phyloP scores from a whole-genome alignment of 805 yeast species.

The Yamadazyma takamatsuzukensis region DNA sequence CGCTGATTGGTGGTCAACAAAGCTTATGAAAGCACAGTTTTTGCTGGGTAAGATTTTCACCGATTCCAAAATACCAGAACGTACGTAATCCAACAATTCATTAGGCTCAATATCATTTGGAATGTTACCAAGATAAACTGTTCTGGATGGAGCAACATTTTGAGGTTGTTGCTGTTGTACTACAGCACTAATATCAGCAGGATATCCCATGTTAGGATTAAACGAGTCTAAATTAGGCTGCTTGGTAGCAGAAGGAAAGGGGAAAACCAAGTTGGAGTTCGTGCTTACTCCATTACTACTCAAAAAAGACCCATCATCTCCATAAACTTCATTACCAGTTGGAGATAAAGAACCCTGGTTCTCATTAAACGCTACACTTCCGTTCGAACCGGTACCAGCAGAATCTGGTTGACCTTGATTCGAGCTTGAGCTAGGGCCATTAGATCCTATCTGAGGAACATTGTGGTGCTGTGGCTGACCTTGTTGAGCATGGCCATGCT shows the following conservation, averaged over 20 bases:
- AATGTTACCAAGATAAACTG: slow-evolving; percentile 85
- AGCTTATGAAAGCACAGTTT: slow-evolving; percentile 86
- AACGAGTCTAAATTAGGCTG: slow-evolving; percentile 7
- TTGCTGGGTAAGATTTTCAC: slow-evolving; percentile 76
- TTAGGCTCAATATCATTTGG: slow-evolving; percentile 78
- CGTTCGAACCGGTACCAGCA: slow-evolving; percentile 8
- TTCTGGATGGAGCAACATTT: slow-evolving; percentile 65
- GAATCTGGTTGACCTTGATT: slow-evolving; percentile 3
- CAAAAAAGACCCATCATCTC: slow-evolving; percentile 17
- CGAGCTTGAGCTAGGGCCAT: slow-evolving; percentile 3
- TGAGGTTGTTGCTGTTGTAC: slow-evolving; percentile 2
- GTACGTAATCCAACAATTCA: slow-evolving; percentile 83
- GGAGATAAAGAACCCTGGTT: slow-evolving; percentile 10
- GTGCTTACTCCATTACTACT: slow-evolving; percentile 13
- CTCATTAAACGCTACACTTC: slow-evolving; percentile 10
- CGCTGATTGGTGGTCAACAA: slow-evolving; percentile 85
- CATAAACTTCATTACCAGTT: slow-evolving; percentile 20
- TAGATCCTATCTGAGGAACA: no score
- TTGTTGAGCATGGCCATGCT: neutral
- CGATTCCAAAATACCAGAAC: slow-evolving; percentile 85
- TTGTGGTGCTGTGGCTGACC: neutral
- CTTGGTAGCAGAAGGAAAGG: slow-evolving; percentile 2
- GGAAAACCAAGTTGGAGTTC: slow-evolving; percentile 2
- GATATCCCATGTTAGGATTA: slow-evolving; percentile 1
- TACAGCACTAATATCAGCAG: neutral